A percentile compares a stretch with the other conserved stretches of the same genome.
phyloP scores from a whole-genome alignment of 208 protist genomes.

The Borovskyia barvae region DNA sequence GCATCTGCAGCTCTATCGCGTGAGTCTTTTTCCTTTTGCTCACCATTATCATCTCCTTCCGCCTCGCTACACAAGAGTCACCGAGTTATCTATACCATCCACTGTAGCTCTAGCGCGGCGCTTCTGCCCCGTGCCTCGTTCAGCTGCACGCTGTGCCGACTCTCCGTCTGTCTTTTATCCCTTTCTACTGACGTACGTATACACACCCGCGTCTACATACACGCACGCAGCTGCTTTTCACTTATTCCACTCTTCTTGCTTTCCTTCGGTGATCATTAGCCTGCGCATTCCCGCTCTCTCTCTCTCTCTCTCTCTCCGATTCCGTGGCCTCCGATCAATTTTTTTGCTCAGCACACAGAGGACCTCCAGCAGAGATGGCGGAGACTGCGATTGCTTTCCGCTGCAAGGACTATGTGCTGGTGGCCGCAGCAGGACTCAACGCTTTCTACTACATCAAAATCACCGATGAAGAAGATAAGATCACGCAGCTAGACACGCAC shows the following conservation, averaged over 20 bases:
- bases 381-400: conserved; percentile 88
- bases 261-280: background rate
- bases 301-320: conserved; percentile 2
- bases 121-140: too few species aligned
- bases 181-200: conserved; percentile 6
- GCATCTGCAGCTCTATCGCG: too few species aligned
- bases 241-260: conserved; percentile 11
- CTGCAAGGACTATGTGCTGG: conserved; percentile 85
- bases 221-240: background rate
- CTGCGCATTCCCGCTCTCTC: background rate
- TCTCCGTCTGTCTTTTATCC: background rate
- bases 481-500: conserved; percentile 83
- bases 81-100: too few species aligned
- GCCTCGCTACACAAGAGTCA: too few species aligned
- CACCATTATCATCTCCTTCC: too few species aligned
- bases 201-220: conserved; percentile 11
- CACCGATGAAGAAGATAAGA: conserved; percentile 92
- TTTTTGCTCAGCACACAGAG: background rate
- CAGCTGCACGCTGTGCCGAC: background rate
- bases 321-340: background rate
- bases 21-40: too few species aligned
- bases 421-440: conserved; percentile 78
- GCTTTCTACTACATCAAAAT: conserved; percentile 94
- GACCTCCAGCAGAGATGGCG: conserved; percentile 45
- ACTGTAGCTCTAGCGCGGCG: too few species aligned